Base-by-base conservation (phyloP, 2,329 filamentous ascomycete genomes). In the Fusarium euwallaceae region DNA sequence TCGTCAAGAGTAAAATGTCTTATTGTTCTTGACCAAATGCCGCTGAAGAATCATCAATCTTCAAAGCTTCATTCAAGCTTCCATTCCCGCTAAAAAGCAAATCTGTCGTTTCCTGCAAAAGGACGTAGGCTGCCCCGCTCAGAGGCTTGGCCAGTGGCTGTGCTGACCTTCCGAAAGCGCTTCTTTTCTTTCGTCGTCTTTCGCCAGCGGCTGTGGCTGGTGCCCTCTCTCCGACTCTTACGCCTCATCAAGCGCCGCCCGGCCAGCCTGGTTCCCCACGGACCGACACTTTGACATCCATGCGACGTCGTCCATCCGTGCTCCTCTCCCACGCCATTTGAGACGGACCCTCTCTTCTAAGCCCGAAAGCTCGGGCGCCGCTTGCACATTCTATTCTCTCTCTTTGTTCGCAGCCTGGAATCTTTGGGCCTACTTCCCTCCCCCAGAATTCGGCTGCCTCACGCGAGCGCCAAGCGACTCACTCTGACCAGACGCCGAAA, bases 351-450 rank as follows among this genome's bases (percentile, higher is more conserved):
- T 76, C 71, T 74, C 53, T 70, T 60, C 55, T 51, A 69, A 70
- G 72, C 73, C 74, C 75, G 77, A 72, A 78, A 77, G 77, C 77
- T 77, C 77, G 77, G 77, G 76, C 72, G 61, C 53, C 45, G 56
- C 56, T 66, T 69, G 56, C 67, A 69, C 75, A 72, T 72, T 76
- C 76, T 62, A 69, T 76, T 69, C 56, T 70, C 64, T 61, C 67
- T 53, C 48, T 53, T 53, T 53, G 48, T 53, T 24, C 48, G 48
- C 66, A 34, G 58, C 64, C 22, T 17, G 48, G 43, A 71, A 69
- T 68, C 64, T 66, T 53, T 66, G 61, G 64, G 55, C 64, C 61
- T 70, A 67, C 66, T 64, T 39, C 37, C 41, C 41, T 39, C 27
- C 27, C 62, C 51, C 48, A 62, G 67, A 73, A 72, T 69, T 67